Conservation (phyloP, 1,139 yeast genomes). For the Yamadazyma friedrichii region DNA sequence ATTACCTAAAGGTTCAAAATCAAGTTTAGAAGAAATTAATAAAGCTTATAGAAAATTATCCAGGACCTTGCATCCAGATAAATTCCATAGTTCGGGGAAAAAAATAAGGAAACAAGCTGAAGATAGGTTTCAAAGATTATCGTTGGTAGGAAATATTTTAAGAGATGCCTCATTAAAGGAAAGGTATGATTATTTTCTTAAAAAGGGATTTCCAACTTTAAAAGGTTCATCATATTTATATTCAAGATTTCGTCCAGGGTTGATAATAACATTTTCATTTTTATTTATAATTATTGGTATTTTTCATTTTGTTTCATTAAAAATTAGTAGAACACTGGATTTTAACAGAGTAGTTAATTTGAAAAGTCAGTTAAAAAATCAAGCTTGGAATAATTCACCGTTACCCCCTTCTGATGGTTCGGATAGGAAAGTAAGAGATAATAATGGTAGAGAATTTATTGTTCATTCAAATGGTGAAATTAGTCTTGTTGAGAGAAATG, state of each 20-base stretch:
- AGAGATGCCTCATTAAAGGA: conserved; percentile 60
- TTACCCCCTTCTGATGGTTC: conserved; percentile 49
- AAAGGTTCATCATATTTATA: conserved; percentile 54
- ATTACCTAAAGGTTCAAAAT: conserved; percentile 48
- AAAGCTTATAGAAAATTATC: conserved; percentile 76
- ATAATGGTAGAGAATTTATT: conserved; percentile 56
- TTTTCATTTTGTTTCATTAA: conserved; percentile 60
- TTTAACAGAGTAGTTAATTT: conserved; percentile 54
- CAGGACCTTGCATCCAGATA: conserved; percentile 81
- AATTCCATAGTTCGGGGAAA: conserved; percentile 43
- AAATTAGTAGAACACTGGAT: conserved; percentile 59
- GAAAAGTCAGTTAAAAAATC: conserved; percentile 49
- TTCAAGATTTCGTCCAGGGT: conserved; percentile 59
- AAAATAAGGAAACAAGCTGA: conserved; percentile 47
- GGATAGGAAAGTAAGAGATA: conserved; percentile 38
- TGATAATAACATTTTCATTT: conserved; percentile 50
- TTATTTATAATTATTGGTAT: conserved; percentile 49
- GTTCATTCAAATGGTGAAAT: conserved; percentile 74
- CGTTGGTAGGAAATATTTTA: conserved; percentile 71
- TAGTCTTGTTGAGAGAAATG: conserved; percentile 55
- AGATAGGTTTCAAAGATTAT: conserved; percentile 69
- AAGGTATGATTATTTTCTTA: conserved; percentile 80
- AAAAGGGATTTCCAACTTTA: conserved; percentile 86
- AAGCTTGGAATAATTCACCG: conserved; percentile 61
- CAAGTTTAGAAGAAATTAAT: conserved; percentile 62